These are phyloP conservation scores for Candida peoriensis DNA, from an alignment of 805 yeast genomes.

Conservation along the genomic window DNA sequence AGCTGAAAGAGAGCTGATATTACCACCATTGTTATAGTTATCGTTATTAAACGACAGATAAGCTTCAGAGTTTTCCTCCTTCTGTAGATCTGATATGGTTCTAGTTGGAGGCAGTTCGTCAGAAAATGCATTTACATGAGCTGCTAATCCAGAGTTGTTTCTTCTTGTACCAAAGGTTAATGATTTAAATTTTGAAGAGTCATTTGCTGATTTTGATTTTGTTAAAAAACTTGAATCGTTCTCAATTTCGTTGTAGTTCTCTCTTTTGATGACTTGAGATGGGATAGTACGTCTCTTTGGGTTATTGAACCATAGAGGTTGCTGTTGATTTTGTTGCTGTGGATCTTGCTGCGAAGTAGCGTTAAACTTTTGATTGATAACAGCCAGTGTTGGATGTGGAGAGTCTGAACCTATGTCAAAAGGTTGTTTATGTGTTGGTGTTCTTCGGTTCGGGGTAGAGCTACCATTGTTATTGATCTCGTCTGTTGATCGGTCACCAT, in stretches of 20 bases:
- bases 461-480: slow-evolving; percentile 13
- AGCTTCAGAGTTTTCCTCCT: slow-evolving; percentile 29
- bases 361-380: slow-evolving; percentile 20
- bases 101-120: slow-evolving; percentile 38
- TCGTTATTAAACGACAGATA: slow-evolving; percentile 16
- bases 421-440: slow-evolving; percentile 21
- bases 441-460: slow-evolving; percentile 22
- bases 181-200: slow-evolving; percentile 30
- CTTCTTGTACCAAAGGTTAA: slow-evolving; percentile 35
- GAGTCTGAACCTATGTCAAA: slow-evolving; percentile 16
- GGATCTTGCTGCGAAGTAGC: slow-evolving; percentile 4
- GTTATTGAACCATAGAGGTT: slow-evolving; percentile 35
- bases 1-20: slow-evolving; percentile 4
- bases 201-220: slow-evolving; percentile 11
- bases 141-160: slow-evolving; percentile 14
- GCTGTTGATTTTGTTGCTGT: slow-evolving; percentile 5
- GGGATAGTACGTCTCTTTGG: slow-evolving; percentile 46
- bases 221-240: slow-evolving; percentile 21
- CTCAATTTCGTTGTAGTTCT: slow-evolving; percentile 16
- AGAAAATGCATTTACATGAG: slow-evolving; percentile 28
- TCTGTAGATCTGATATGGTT: slow-evolving; percentile 36
- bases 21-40: slow-evolving; percentile 8
- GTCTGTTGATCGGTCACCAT: slow-evolving; percentile 18
- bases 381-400: slow-evolving; percentile 17
- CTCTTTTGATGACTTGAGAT: slow-evolving; percentile 40